A percentile compares a stretch with the other conserved stretches of the same genome.
Evolutionary conservation across 176 grass and related monocot genomes (phyloP).

Genomic region (Thinopyrum elongatum): DNA sequence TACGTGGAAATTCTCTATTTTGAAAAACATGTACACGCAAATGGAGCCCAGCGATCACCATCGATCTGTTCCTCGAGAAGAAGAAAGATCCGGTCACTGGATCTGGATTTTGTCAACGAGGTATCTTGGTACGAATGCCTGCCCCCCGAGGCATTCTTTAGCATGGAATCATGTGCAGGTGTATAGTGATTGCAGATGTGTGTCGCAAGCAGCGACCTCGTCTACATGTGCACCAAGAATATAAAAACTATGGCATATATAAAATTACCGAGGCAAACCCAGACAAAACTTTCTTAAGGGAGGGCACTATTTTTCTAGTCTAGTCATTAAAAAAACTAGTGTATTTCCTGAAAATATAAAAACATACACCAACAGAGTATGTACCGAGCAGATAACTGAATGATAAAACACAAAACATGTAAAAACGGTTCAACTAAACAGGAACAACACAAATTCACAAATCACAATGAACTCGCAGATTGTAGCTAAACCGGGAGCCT

Average conservation of each 20-base stretch:
- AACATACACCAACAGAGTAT: background rate
- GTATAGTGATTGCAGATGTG: background rate
- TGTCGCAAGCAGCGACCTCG: slow-evolving; percentile 17
- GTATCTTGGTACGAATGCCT: background rate
- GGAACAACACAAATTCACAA: background rate
- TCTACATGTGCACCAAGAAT: background rate
- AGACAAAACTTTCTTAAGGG: background rate
- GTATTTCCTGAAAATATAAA: background rate
- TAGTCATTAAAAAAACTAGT: no score
- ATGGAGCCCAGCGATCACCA: background rate
- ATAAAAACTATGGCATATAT: background rate
- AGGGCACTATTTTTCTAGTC: background rate
- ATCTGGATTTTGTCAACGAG: background rate
- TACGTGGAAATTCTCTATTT: background rate
- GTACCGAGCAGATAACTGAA: background rate
- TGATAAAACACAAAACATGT: background rate
- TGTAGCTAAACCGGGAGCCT: background rate
- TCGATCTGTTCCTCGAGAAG: background rate
- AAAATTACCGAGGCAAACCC: background rate
- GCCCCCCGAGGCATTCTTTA: background rate
- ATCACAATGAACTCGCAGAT: background rate
- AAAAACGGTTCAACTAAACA: background rate
- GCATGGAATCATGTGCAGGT: background rate
- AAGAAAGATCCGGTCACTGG: background rate
- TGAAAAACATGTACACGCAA: background rate